Base-by-base conservation (phyloP, 192 early-diverging fungal genomes). In the Coemansia sp. region DNA sequence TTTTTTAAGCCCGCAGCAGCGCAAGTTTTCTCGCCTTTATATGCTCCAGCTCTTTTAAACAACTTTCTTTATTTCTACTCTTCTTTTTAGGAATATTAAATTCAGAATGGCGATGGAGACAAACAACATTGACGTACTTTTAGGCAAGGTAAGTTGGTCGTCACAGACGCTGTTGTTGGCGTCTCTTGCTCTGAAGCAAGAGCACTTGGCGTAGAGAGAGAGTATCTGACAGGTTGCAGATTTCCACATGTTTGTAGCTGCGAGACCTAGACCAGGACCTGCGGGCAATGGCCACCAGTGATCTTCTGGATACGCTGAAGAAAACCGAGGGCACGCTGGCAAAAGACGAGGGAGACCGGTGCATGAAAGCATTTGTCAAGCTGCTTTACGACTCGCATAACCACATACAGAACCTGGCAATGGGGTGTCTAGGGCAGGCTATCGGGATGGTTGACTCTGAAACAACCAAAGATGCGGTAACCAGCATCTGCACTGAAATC, bases 381-480 rank as follows among this genome's bases (percentile, higher is more conserved):
- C 12, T 52, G 48, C 60, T 77, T 18, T 42, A 44, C 18, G 73
- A 77, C 31, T 11, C 54, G 13, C 66, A 77, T 37, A 77, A 63
- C 73, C 56, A 77, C 45, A 63, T 77, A 15, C 73, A 77, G 58
- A 77, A 68, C 55, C 38, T 68, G 30, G 67, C 63, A 2, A 70
- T 61, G 53, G 73, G 66, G 37, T 70, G 73, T 40, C 59, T 77
- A n/a, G 63, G 63, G 36, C 59, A 55, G 59, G 55, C 51, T 12
- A 38, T 77, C 38, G 44, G 20, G 9, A 38, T 66, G 23, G 54
- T 77, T n/a, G 58, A 55, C 18, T 38, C 50, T 3, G 48, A 65
- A 33, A 68, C 54, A 8, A 49, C 50, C 9, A 49, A 39, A 28
- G 26, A 38, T 15, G 44, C 55, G 10, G 53, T 63, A 4, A 55